phyloP scores from a whole-genome alignment of 495 filamentous ascomycete genomes.

The Stereocaulon alpinum region DNA sequence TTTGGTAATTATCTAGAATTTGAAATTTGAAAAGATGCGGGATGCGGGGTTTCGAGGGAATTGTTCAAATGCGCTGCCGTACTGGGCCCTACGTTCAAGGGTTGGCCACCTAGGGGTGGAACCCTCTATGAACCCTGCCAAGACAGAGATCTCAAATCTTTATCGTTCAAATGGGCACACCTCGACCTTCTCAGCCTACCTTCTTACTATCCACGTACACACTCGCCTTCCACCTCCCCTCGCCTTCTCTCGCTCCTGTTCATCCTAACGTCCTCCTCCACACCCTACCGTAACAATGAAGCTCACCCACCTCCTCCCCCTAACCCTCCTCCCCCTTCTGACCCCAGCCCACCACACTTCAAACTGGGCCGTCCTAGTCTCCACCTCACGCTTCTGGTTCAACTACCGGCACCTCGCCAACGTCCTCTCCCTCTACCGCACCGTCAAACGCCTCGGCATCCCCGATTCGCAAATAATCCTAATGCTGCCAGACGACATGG shows the following conservation, averaged over 20 bases:
- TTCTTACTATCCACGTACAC: no score
- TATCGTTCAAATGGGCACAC: no score
- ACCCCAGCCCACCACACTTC: slow-evolving; percentile 75
- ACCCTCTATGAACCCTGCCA: no score
- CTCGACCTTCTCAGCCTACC: no score
- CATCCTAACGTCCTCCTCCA: neutral
- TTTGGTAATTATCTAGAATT: no score
- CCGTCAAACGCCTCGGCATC: slow-evolving; percentile 94
- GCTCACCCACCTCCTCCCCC: slow-evolving; percentile 31
- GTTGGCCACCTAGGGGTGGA: no score
- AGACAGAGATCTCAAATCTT: no score
- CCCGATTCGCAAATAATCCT: slow-evolving; percentile 98
- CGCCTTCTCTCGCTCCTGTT: neutral
- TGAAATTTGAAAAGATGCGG: no score
- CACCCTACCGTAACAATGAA: slow-evolving; percentile 8
- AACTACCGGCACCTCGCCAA: slow-evolving; percentile 98
- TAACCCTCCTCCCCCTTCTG: slow-evolving; percentile 35
- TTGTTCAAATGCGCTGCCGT: no score
- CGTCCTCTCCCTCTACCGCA: slow-evolving; percentile 94
- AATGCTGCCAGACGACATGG: slow-evolving; percentile 99
- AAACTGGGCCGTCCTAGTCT: slow-evolving; percentile 97
- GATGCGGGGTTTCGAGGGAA: no score
- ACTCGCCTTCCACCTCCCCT: neutral
- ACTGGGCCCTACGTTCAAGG: no score
- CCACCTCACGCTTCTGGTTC: slow-evolving; percentile 99